Evolutionary conservation across 108 stramenopile species (phyloP), one percentile per base, ranked within the genome.

Genomic region (Cyclotella sp.): DNA sequence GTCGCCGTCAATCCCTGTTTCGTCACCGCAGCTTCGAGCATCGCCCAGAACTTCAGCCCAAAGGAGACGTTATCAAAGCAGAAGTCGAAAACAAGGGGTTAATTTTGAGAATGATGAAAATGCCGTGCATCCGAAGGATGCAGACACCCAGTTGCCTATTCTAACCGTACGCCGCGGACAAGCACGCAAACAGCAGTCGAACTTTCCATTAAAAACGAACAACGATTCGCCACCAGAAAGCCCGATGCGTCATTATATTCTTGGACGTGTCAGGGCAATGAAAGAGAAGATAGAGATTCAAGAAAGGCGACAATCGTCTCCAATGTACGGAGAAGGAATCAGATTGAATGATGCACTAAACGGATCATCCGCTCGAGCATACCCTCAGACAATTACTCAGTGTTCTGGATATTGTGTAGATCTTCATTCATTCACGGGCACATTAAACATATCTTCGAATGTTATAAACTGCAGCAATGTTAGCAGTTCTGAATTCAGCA

Each of bases 261-360:
- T 58, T 59, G 70, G 70, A 18, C 41, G 70, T 29, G 70, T 71
- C 6, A 57, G 44, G 18, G 70, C 70, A 58, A 71, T 71, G 44
- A 71, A 71, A 71, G 55, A 71, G 13, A 64, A 64, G 44, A 64
- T 64, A 26, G 63, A 45, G 22, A 24, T 64, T 22, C 43, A 64
- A 45, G 63, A 64, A 45, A 43, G 43, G 41, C 16, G 63, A 64
- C 6, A 64, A 22, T 46, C 63, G 8, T 22, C 29, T 11, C 34
- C 60, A 61, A 18, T 21, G 12, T 39, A 39, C 34, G 14, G 34
- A 26, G 22, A 19, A 39, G 60, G 30, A 30, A 7, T 30, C 34
- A 30, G 30, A n/a, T 34, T 30, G 11, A 45, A 64, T 45, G 19
- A 19, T 51, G 16, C 49, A 51, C 22, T 19, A 26, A 40, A 3